A percentile compares a stretch with the other conserved stretches of the same genome.
These are phyloP conservation scores for Candida jianshihensis DNA, from an alignment of 805 yeast genomes.

Conservation along the genomic window DNA sequence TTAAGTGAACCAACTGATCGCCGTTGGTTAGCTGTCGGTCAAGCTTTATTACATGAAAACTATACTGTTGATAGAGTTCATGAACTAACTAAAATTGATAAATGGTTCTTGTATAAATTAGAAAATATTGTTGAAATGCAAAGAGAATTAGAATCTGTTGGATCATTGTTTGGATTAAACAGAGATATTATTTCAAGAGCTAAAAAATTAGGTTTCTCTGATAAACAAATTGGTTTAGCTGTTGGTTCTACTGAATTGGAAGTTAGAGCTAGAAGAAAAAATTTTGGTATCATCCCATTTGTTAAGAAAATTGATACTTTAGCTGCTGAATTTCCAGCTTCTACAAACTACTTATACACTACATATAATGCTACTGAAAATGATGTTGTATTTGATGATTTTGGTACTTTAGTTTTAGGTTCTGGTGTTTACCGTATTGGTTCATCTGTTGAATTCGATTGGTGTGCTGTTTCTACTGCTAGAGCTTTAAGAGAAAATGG, in stretches of 20 bases:
- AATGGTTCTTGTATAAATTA: conserved; percentile 91
- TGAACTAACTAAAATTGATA: conserved; percentile 86
- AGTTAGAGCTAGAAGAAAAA: conserved; percentile 76
- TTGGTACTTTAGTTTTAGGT: conserved; percentile 91
- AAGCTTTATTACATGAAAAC: conserved; percentile 86
- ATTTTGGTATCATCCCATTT: conserved; percentile 77
- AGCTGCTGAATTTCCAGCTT: conserved; percentile 98
- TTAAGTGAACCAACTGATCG: conserved; percentile 88
- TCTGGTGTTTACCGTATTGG: conserved; percentile 99
- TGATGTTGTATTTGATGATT: conserved; percentile 80
- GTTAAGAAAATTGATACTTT: conserved; percentile 95
- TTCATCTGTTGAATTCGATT: conserved; percentile 96
- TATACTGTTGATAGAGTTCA: conserved; percentile 90
- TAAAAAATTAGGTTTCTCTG: conserved; percentile 92
- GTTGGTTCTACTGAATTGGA: conserved; percentile 70
- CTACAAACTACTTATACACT: conserved; percentile 90
- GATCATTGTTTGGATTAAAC: conserved; percentile 52
- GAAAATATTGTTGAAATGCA: conserved; percentile 90
- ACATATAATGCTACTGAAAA: conserved; percentile 87
- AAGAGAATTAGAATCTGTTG: conserved; percentile 63
- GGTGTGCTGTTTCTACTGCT: conserved; percentile 98
- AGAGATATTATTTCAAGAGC: conserved; percentile 69
- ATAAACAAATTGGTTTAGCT: conserved; percentile 80
- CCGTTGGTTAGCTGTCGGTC: conserved; percentile 97
- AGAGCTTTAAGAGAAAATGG: conserved; percentile 86